Evolutionary conservation across 1,139 yeast species (phyloP).

Genomic region (Candida pseudoviswanathii): DNA sequence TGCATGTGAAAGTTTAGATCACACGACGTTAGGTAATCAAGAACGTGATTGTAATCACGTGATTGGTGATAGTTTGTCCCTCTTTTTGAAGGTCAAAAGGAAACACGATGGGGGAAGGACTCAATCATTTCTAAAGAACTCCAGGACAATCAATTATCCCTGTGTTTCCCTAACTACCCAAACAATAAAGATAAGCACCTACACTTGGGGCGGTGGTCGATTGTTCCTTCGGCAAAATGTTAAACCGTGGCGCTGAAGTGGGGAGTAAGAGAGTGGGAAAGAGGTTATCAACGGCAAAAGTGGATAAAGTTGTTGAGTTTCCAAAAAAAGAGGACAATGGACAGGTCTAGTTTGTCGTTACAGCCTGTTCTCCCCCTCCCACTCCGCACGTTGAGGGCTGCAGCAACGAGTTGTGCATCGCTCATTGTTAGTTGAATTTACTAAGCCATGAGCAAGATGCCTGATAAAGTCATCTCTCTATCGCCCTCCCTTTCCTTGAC

Average conservation of each 20-base stretch:
- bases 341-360: too few relatives aligned
- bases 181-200: neutral
- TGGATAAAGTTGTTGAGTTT: too few relatives aligned
- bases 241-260: neutral
- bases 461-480: too few relatives aligned
- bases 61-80: neutral
- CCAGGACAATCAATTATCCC: neutral
- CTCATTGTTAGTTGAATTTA: too few relatives aligned
- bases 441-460: neutral
- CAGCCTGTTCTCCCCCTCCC: neutral
- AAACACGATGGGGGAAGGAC: neutral
- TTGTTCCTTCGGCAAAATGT: neutral
- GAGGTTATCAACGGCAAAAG: too few relatives aligned
- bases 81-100: neutral
- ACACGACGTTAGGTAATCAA: neutral
- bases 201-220: neutral
- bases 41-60: neutral
- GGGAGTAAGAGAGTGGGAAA: neutral
- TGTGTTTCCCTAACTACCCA: neutral
- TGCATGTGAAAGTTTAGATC: constrained; percentile 1
- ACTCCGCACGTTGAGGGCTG: neutral
- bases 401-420: too few relatives aligned
- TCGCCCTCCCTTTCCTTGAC: neutral
- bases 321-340: too few relatives aligned
- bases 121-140: too few relatives aligned